phyloP scores from a whole-genome alignment of 1,284 basidiomycete genomes.

The Flammula alnicola region DNA sequence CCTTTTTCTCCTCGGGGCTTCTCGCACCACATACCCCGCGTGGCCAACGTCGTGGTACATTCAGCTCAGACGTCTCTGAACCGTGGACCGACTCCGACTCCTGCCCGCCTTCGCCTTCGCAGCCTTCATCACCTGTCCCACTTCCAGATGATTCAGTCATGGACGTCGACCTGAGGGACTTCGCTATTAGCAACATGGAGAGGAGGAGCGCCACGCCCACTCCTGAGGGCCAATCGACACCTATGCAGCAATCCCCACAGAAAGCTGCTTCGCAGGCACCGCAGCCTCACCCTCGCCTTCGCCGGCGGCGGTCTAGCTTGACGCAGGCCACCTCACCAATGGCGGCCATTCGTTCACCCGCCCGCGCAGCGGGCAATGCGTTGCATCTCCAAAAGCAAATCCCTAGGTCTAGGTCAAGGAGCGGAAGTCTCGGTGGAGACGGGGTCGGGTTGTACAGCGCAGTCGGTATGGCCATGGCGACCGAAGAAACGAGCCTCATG shows the following conservation, averaged over 20 bases:
- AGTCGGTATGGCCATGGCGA: constrained; percentile 23
- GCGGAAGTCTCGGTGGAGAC: constrained; percentile 40
- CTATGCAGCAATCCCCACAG: not conserved
- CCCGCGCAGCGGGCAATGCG: constrained; percentile 49
- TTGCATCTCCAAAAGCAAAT: constrained; percentile 46
- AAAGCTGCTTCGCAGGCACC: constrained; percentile 7
- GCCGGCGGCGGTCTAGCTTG: constrained; percentile 60
- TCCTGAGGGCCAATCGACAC: constrained; percentile 8
- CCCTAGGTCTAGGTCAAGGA: constrained; percentile 39
- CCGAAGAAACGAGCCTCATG: constrained; percentile 42
- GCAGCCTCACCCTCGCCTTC: constrained; percentile 38
- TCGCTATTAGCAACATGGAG: not conserved
- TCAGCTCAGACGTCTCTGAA: constrained; percentile 19
- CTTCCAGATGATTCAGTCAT: constrained; percentile 36
- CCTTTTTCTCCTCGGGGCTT: constrained; percentile 65
- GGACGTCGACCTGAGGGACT: constrained; percentile 22
- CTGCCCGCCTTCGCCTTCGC: constrained; percentile 25
- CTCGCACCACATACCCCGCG: constrained; percentile 45
- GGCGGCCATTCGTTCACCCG: constrained; percentile 54
- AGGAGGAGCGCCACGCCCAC: constrained; percentile 41
- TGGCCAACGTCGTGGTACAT: constrained; percentile 17
- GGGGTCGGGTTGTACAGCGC: constrained; percentile 3
- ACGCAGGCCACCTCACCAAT: constrained; percentile 51
- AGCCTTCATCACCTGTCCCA: constrained; percentile 40
- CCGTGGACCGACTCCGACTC: constrained; percentile 17